Evolutionary conservation across 139 green algal species (phyloP).

Genomic region (Micractinium conductrix): DNA sequence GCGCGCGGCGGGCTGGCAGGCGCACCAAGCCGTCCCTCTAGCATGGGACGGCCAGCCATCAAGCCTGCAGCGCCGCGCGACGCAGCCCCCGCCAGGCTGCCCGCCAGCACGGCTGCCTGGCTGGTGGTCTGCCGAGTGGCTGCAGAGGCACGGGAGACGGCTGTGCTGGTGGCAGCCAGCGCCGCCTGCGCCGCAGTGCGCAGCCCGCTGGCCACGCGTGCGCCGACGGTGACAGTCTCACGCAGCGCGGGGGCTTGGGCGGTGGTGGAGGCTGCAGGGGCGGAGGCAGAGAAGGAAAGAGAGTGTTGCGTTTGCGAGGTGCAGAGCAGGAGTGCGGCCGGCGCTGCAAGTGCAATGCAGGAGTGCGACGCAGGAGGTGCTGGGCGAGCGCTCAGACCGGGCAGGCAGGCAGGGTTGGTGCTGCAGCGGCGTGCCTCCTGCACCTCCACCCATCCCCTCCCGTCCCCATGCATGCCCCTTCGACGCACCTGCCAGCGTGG

Average conservation of each 20-base stretch:
- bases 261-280: neutral
- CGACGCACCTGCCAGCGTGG: slow-evolving; percentile 26
- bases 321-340: too few relatives aligned
- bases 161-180: slow-evolving; percentile 8
- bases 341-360: too few relatives aligned
- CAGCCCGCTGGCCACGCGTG: slow-evolving; percentile 20
- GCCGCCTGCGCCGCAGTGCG: slow-evolving; percentile 33
- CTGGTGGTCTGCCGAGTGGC: slow-evolving; percentile 21
- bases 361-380: too few relatives aligned
- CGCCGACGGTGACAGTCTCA: slow-evolving; percentile 25
- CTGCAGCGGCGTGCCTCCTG: neutral
- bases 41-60: neutral
- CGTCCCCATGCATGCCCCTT: neutral
- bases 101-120: slow-evolving; percentile 11
- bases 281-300: neutral
- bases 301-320: too few relatives aligned
- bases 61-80: slow-evolving; percentile 11
- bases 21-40: neutral
- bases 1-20: neutral
- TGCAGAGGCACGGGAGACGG: slow-evolving; percentile 9
- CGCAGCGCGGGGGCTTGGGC: neutral
- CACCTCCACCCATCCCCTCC: neutral
- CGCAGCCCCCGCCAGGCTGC: slow-evolving; percentile 25
- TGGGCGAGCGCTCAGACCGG: neutral
- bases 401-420: neutral